Conservation (phyloP, 73 alveolate genomes). For the Symbiodinium natans region DNA sequence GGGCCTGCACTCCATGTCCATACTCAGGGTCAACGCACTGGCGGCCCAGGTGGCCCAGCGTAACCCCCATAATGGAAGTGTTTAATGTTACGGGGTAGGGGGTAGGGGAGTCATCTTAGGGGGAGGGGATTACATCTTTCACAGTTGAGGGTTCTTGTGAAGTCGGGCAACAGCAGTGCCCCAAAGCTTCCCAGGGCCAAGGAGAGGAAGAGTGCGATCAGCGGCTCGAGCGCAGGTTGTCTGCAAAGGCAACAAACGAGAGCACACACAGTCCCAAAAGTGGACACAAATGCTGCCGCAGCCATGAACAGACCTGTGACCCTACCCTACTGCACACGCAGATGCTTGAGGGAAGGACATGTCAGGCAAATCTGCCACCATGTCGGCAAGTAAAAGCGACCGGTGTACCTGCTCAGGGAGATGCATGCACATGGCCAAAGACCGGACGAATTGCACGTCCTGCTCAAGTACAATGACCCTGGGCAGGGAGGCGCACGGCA, state of each 20-base stretch:
- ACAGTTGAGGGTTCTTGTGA: not conserved
- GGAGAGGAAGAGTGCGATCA: not conserved
- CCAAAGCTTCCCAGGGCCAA: not conserved
- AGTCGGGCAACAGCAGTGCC: not conserved
- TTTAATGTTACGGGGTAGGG: no score
- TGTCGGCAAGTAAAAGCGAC: not conserved
- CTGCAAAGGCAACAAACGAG: no score
- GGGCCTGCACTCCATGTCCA: no score
- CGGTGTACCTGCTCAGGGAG: not conserved
- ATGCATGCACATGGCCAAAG: not conserved
- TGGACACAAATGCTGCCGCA: not conserved
- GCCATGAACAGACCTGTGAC: not conserved
- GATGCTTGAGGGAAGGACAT: not conserved
- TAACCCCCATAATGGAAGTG: no score
- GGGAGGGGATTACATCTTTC: no score
- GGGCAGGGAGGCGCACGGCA: not conserved
- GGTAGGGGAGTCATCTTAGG: no score
- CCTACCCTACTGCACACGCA: not conserved
- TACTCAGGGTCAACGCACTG: no score
- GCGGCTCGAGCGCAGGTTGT: not conserved
- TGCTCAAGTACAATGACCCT: no score
- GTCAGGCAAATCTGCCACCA: not conserved
- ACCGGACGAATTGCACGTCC: no score
- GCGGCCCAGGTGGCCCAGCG: no score
- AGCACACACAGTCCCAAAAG: not conserved